A percentile compares a stretch with the other conserved stretches of the same genome.
These are phyloP conservation scores for Annulohypoxylon stygium DNA, from an alignment of 495 filamentous ascomycete genomes.

Conservation along the genomic window DNA sequence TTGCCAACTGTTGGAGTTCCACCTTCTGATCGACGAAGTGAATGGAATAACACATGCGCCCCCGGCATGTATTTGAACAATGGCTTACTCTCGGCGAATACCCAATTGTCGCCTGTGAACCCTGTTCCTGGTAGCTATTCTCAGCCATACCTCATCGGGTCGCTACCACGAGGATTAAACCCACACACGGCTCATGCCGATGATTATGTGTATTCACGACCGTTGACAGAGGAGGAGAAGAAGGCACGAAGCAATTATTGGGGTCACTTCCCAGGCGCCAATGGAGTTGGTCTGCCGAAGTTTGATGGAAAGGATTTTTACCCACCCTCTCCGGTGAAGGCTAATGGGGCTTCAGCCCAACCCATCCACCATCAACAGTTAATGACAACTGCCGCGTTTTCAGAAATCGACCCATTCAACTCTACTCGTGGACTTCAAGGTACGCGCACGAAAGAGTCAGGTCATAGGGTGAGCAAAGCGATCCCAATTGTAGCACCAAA, in stretches of 20 bases:
- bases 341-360: slow-evolving; percentile 20
- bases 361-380: slow-evolving; percentile 9
- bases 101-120: slow-evolving; percentile 39
- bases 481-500: slow-evolving; percentile 51
- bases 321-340: slow-evolving; percentile 63
- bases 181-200: slow-evolving; percentile 49
- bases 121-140: slow-evolving; percentile 12
- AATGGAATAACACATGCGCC: slow-evolving; percentile 14
- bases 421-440: slow-evolving; percentile 47
- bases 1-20: background rate
- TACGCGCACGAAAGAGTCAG: slow-evolving; percentile 40
- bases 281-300: slow-evolving; percentile 63
- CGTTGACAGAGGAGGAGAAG: slow-evolving; percentile 63
- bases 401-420: slow-evolving; percentile 56
- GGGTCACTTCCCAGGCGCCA: slow-evolving; percentile 58
- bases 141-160: slow-evolving; percentile 61
- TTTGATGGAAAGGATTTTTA: slow-evolving; percentile 71
- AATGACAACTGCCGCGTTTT: slow-evolving; percentile 32
- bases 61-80: slow-evolving; percentile 35
- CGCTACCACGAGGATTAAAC: slow-evolving; percentile 55
- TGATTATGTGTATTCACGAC: slow-evolving; percentile 63
- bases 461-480: slow-evolving; percentile 47
- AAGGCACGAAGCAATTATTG: slow-evolving; percentile 65
- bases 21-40: slow-evolving; percentile 11
- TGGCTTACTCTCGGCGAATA: slow-evolving; percentile 44